A percentile compares a stretch with the other conserved stretches of the same genome.
Evolutionary conservation across 2,329 filamentous ascomycete species (phyloP).

Genomic region (Curvularia sp.): DNA sequence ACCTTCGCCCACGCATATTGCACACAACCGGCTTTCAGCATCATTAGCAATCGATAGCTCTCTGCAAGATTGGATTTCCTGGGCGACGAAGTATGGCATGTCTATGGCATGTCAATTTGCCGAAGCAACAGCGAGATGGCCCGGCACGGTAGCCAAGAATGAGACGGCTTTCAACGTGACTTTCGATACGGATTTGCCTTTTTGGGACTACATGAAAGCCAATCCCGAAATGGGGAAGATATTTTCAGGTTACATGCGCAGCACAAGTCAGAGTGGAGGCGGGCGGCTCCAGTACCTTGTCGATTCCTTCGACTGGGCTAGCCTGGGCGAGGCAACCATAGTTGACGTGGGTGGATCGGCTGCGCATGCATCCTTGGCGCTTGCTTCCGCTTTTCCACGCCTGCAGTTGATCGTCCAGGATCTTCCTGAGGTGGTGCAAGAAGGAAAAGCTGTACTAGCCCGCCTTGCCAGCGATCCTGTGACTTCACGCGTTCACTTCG

Average conservation of each 20-base stretch:
- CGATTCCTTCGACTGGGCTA: not conserved
- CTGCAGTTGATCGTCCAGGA: not conserved
- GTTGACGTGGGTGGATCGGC: not conserved
- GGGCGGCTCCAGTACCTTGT: not conserved
- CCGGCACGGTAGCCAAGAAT: not conserved
- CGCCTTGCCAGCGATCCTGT: not conserved
- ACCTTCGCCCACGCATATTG: not conserved
- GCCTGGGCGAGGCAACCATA: not conserved
- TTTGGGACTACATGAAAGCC: not conserved
- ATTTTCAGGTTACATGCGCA: not conserved
- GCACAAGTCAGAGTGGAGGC: not conserved
- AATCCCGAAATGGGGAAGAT: not conserved
- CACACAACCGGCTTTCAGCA: not conserved
- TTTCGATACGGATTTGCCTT: not conserved
- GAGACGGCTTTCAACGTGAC: not conserved
- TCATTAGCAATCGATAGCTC: not conserved
- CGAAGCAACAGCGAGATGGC: not conserved
- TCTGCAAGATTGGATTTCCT: not conserved
- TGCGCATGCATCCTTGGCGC: not conserved
- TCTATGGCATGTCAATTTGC: not conserved
- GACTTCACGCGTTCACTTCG: not conserved
- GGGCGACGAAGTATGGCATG: not conserved
- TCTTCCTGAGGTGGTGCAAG: not conserved
- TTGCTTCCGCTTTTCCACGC: not conserved
- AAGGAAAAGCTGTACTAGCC: not conserved